Percentiles rank a stretch among this genome's conserved stretches.
Evolutionary conservation across 352 stramenopile genomes (phyloP).

Genomic region (Globisporangium rhizosaccharum): DNA sequence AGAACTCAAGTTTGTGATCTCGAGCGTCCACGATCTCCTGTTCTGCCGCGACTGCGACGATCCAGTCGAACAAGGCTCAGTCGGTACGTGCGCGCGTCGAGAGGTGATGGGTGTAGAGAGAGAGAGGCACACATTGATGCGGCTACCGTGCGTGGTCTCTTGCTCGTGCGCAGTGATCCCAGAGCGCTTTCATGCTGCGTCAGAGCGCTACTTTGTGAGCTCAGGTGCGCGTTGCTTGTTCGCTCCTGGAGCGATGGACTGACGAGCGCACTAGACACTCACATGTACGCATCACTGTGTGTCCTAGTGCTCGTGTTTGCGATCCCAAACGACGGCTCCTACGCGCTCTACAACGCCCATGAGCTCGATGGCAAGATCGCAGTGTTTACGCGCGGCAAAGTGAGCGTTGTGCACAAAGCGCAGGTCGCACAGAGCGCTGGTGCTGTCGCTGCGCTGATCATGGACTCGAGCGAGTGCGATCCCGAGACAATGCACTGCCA

Average conservation of each 20-base stretch:
- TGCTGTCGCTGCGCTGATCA: conserved; percentile 6
- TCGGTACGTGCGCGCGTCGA: conserved; percentile 8
- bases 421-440: conserved; percentile 9
- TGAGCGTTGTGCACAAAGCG: conserved; percentile 12
- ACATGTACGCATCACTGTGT: neutral
- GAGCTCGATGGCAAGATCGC: conserved; percentile 14
- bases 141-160: neutral
- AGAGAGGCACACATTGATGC: too few relatives aligned
- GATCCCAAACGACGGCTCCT: conserved; percentile 16
- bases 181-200: conserved; percentile 4
- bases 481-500: conserved; percentile 12
- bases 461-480: conserved; percentile 10
- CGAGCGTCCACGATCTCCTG: conserved; percentile 18
- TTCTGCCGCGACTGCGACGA: conserved; percentile 21
- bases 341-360: conserved; percentile 11
- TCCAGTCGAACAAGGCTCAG: conserved; percentile 15
- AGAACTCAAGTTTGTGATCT: conserved; percentile 12
- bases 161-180: conserved; percentile 1
- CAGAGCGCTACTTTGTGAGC: neutral
- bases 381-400: conserved; percentile 12
- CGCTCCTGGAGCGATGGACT: neutral
- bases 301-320: conserved; percentile 14
- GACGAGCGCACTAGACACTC: neutral
- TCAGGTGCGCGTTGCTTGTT: conserved; percentile 1
- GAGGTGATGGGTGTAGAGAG: too few relatives aligned